Conservation (phyloP, 805 yeast genomes). For the Hanseniaspora singularis region DNA sequence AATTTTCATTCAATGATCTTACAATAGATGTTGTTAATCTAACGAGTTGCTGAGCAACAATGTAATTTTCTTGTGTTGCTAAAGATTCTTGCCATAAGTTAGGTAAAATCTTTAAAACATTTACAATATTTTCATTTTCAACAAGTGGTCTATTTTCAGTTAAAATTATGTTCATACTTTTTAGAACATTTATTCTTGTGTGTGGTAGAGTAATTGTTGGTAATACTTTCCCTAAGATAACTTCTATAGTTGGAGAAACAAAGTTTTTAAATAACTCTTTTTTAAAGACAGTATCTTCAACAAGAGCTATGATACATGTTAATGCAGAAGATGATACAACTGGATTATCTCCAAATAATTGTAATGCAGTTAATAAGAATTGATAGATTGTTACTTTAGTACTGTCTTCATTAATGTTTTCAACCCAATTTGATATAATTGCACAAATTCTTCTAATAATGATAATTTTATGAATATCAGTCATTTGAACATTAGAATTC, state of each 20-base stretch:
- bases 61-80: conserved; percentile 33
- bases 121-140: conserved; percentile 38
- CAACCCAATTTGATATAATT: conserved; percentile 70
- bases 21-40: conserved; percentile 49
- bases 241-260: conserved; percentile 39
- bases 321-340: conserved; percentile 73
- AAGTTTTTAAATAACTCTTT: conserved; percentile 57
- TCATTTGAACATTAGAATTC: conserved; percentile 28
- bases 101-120: conserved; percentile 52
- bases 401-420: conserved; percentile 48
- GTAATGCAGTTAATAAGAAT: conserved; percentile 41
- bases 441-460: conserved; percentile 67
- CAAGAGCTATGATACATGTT: conserved; percentile 51
- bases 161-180: conserved; percentile 52
- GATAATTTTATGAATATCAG: conserved; percentile 27
- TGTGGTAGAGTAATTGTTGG: conserved; percentile 49
- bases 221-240: conserved; percentile 39
- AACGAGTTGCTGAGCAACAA: conserved; percentile 39
- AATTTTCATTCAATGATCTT: conserved; percentile 44
- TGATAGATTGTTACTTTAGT: conserved; percentile 49
- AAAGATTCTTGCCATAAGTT: conserved; percentile 42
- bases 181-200: conserved; percentile 60
- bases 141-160: conserved; percentile 55
- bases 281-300: conserved; percentile 81
- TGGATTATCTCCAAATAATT: conserved; percentile 45